These are phyloP conservation scores for Neofusicoccum sp. DNA, from an alignment of 2,329 filamentous ascomycete species.

Conservation along the genomic window DNA sequence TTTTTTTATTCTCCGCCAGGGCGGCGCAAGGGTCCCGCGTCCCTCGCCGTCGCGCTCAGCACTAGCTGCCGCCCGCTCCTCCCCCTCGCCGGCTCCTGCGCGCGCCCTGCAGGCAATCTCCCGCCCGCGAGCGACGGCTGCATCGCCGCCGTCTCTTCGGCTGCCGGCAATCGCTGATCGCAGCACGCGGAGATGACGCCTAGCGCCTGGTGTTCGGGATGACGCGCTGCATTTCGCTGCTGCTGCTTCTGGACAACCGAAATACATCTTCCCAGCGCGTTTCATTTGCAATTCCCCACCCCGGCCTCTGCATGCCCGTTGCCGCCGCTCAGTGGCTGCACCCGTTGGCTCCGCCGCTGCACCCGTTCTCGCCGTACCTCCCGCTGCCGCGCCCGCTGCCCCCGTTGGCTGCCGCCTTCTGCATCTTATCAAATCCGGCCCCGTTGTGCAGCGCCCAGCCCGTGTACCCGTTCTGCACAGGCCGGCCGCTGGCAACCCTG, in stretches of 20 bases:
- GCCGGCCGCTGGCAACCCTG: slow-evolving; percentile 20
- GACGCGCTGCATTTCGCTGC: slow-evolving; percentile 12
- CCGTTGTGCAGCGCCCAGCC: slow-evolving; percentile 24
- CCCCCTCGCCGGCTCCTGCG: too few species aligned
- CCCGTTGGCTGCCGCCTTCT: slow-evolving; percentile 13
- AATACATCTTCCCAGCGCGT: not conserved
- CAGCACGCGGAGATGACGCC: slow-evolving; percentile 9
- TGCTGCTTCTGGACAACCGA: slow-evolving; percentile 17
- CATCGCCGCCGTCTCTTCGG: not conserved
- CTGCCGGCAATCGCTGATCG: slow-evolving; percentile 5
- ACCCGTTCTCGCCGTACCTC: not conserved
- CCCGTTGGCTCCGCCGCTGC: slow-evolving; percentile 3
- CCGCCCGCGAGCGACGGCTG: not conserved
- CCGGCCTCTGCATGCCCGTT: not conserved
- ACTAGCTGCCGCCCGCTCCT: not conserved
- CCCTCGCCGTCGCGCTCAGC: not conserved
- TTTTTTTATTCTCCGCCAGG: not conserved
- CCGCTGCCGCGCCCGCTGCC: not conserved
- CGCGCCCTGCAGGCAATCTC: slow-evolving; percentile 7
- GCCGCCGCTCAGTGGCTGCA: not conserved
- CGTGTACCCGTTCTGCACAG: slow-evolving; percentile 18
- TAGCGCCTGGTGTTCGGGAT: not conserved
- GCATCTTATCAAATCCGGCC: slow-evolving; percentile 32
- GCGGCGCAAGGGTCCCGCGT: slow-evolving; percentile 4
- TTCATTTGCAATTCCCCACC: slow-evolving; percentile 1